Conservation (phyloP, 1,139 yeast species). For the Pichia sp. region DNA sequence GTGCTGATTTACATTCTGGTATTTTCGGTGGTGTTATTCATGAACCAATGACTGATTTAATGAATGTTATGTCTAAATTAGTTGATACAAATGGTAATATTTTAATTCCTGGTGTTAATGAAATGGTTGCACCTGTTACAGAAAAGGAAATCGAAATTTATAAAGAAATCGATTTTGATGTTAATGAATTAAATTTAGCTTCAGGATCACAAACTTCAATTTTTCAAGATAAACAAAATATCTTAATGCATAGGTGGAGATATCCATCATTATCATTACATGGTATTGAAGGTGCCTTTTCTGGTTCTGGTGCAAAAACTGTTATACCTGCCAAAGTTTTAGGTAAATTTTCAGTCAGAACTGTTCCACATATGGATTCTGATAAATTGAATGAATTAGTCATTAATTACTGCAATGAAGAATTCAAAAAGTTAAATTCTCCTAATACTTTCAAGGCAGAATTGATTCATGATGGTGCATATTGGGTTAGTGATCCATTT, state of each 20-base stretch:
- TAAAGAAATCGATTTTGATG: conserved; percentile 78
- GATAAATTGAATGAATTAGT: conserved; percentile 74
- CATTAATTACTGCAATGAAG: conserved; percentile 57
- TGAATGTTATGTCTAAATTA: conserved; percentile 65
- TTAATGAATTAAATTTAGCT: conserved; percentile 80
- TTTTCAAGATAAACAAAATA: conserved; percentile 69
- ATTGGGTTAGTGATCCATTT: conserved; percentile 94
- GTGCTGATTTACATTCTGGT: conserved; percentile 96
- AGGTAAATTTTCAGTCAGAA: conserved; percentile 94
- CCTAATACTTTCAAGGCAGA: conserved; percentile 70
- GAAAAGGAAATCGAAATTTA: conserved; percentile 71
- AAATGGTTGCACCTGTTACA: conserved; percentile 93
- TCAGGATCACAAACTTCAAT: conserved; percentile 82
- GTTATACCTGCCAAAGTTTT: conserved; percentile 92
- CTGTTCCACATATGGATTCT: conserved; percentile 90
- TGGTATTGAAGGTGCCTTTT: conserved; percentile 97
- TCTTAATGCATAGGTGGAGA: conserved; percentile 98
- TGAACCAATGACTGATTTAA: conserved; percentile 94
- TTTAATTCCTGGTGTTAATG: conserved; percentile 77
- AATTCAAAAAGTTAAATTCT: conserved; percentile 61
- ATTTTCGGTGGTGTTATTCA: conserved; percentile 95
- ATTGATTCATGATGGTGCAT: conserved; percentile 87
- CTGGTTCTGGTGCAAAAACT: conserved; percentile 93
- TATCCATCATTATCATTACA: conserved; percentile 92
- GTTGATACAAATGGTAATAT: conserved; percentile 81